phyloP scores from a whole-genome alignment of 805 yeast species.

The Ogataea corticis region DNA sequence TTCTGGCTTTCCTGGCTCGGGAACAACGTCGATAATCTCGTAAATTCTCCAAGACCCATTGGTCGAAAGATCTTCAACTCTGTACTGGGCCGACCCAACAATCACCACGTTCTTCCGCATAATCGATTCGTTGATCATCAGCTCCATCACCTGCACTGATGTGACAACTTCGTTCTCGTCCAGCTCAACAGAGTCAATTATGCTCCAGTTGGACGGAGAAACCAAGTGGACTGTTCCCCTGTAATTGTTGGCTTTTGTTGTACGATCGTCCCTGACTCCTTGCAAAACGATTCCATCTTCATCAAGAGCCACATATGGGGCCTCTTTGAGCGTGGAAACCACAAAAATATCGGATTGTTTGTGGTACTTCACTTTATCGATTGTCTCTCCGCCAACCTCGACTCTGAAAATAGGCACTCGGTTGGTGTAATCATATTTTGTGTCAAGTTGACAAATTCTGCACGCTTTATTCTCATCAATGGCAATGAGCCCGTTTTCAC shows the following conservation, averaged over 20 bases:
- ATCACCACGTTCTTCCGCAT: conserved; percentile 63
- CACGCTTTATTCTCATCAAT: conserved; percentile 72
- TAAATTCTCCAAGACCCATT: conserved; percentile 74
- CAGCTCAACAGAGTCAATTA: conserved; percentile 67
- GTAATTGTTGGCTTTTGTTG: conserved; percentile 54
- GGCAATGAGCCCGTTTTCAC: conserved; percentile 58
- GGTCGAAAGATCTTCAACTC: conserved; percentile 79
- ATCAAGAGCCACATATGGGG: conserved; percentile 65
- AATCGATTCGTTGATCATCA: conserved; percentile 35
- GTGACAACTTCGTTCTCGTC: conserved; percentile 68
- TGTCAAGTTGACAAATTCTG: conserved; percentile 53
- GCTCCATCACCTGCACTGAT: conserved; percentile 52
- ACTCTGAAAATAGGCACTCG: conserved; percentile 58
- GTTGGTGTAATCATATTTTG: conserved; percentile 52
- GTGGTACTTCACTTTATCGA: conserved; percentile 70
- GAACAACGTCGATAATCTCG: conserved; percentile 80
- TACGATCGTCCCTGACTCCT: conserved; percentile 48
- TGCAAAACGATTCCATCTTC: conserved; percentile 69
- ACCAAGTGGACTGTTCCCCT: conserved; percentile 64
- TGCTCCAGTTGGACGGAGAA: conserved; percentile 74
- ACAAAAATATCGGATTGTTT: conserved; percentile 62
- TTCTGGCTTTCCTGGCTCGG: conserved; percentile 86
- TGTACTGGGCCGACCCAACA: conserved; percentile 72
- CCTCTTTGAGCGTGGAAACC: conserved; percentile 57
- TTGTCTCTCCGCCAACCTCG: conserved; percentile 52